Base-by-base conservation (phyloP, 352 stramenopile species). In the Pythium aquatile region DNA sequence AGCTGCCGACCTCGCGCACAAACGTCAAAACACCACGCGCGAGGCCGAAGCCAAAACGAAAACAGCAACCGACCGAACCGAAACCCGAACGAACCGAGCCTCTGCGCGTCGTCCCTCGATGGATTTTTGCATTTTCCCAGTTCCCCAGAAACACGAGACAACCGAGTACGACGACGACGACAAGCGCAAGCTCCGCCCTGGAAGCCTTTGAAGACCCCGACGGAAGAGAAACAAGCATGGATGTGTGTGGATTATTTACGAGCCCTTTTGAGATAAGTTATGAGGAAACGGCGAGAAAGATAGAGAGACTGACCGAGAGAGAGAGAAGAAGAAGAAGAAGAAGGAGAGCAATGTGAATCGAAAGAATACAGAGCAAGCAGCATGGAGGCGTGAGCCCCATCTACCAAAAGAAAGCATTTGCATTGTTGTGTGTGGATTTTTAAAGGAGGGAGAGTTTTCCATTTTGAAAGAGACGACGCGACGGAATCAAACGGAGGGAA, bases 211-310 rank as follows among this genome's bases (percentile, higher is more conserved):
- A 63, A 55, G 29, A 55, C 49, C 17, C 28, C 30, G 49, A 42
- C 49, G 49, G 29, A 56, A 42, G 30, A 37, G 46, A 62, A 58
- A 42, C 51, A 66, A 55, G 42, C 44, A 47, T 61, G 13, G 55
- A 42, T 54, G 46, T 44, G 55, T 52, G 55, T 64, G 55, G 55
- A 58, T 61, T 57, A 32, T 69, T 69, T 69, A 63, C 44, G 44
- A 51, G 44, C 44, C 53, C 63, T 69, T 69, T 69, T 64, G 63
- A 70, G 63, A 65, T 70, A 70, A 70, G 37, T 70, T 70, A 70
- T 65, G 63, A 70, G 52, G 52, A 65, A 65, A 70, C 32, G 51
- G 32, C 28, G 65, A 17, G 11, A 52, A 46, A 69, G 57, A 64
- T 53, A 64, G 44, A 69, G 46, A 61, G 44, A 57, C 35, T 40